A percentile compares a stretch with the other conserved stretches of the same genome.
Conservation (phyloP, 805 yeast species). For the Nakazawaea anatomiae region DNA sequence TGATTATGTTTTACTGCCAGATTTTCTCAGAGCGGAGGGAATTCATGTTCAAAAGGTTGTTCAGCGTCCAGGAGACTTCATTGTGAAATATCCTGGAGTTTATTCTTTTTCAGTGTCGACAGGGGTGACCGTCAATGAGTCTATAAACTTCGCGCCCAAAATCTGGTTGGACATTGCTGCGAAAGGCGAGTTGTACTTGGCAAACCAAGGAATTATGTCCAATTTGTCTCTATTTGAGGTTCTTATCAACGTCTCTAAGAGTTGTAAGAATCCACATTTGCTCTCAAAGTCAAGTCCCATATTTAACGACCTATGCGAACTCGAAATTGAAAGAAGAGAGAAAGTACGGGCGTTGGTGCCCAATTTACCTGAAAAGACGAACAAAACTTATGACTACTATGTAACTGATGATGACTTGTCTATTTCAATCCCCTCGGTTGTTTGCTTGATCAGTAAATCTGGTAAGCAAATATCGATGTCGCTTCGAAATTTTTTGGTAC, state of each 20-base stretch:
- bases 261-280: conserved; percentile 32
- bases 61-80: conserved; percentile 59
- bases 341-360: conserved; percentile 26
- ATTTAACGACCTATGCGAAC: conserved; percentile 26
- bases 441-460: conserved; percentile 24
- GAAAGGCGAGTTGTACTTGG: conserved; percentile 47
- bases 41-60: conserved; percentile 39
- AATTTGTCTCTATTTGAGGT: conserved; percentile 45
- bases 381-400: conserved; percentile 25
- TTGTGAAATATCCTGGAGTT: conserved; percentile 51
- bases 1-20: conserved; percentile 46
- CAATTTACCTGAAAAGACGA: conserved; percentile 26
- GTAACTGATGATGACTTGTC: conserved; percentile 49
- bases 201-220: conserved; percentile 42
- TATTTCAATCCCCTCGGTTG: conserved; percentile 49
- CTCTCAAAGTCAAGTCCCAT: conserved; percentile 27
- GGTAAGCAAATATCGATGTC: conserved; percentile 27
- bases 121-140: conserved; percentile 54
- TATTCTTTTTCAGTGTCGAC: conserved; percentile 46
- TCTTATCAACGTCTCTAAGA: conserved; percentile 38
- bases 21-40: conserved; percentile 37
- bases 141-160: conserved; percentile 48
- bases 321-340: conserved; percentile 39
- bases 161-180: conserved; percentile 48
- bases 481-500: conserved; percentile 25